These are phyloP conservation scores for Flaveria trinervia DNA, from an alignment of 129 eudicot species.

Conservation along the genomic window DNA sequence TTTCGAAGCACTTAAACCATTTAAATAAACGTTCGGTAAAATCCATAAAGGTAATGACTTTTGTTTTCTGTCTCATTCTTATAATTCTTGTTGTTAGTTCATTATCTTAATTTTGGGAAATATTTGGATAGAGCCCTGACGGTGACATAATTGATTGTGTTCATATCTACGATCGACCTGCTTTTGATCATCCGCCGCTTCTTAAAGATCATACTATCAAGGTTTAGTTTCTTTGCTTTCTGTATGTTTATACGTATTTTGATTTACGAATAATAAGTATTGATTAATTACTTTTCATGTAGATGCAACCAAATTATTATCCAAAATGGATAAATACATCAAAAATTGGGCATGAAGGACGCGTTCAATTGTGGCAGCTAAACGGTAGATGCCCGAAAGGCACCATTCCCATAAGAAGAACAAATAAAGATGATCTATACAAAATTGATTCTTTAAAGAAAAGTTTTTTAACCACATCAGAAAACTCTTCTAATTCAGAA, in stretches of 20 bases:
- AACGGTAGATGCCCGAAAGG: slow-evolving; percentile 64
- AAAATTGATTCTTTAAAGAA: slow-evolving; percentile 67
- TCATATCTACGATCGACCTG: slow-evolving; percentile 67
- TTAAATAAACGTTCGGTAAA: slow-evolving; percentile 61
- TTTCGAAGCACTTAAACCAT: slow-evolving; percentile 44
- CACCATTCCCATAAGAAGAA: slow-evolving; percentile 74
- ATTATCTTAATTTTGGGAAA: background rate
- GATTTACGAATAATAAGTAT: no score
- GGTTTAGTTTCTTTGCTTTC: slow-evolving; percentile 36
- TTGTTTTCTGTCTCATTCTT: background rate
- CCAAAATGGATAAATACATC: slow-evolving; percentile 44
- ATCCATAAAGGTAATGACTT: slow-evolving; percentile 50
- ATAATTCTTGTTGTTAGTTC: background rate
- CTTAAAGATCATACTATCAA: slow-evolving; percentile 72
- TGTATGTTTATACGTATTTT: background rate
- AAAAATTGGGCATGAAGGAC: slow-evolving; percentile 12
- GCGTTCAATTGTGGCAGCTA: slow-evolving; percentile 68
- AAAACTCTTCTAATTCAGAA: slow-evolving; percentile 57
- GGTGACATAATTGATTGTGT: slow-evolving; percentile 84
- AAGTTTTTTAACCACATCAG: slow-evolving; percentile 40
- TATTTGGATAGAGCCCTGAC: slow-evolving; percentile 61
- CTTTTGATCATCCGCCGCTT: slow-evolving; percentile 84
- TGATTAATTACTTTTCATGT: background rate
- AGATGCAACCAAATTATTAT: slow-evolving; percentile 72
- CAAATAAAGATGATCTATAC: slow-evolving; percentile 57